Conservation (phyloP, 2,329 filamentous ascomycete species). For the Tolypocladium ovalisporum region DNA sequence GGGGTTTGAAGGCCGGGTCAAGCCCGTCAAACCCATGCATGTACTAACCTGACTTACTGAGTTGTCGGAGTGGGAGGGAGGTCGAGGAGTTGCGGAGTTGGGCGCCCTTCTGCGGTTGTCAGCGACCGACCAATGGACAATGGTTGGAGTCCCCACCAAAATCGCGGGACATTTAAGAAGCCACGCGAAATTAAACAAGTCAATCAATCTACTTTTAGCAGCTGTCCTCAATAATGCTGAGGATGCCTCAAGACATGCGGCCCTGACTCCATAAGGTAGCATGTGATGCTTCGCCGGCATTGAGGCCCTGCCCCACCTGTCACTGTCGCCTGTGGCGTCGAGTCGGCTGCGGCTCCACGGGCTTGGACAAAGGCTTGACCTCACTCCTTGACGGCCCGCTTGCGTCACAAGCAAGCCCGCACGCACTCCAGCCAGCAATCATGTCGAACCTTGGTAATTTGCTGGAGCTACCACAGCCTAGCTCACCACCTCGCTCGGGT, state of each 20-base stretch:
- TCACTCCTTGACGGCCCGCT: not conserved
- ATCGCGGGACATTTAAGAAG: not conserved
- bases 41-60: not conserved
- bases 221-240: not conserved
- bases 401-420: constrained; percentile 2
- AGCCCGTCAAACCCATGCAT: not conserved
- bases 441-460: constrained; percentile 8
- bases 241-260: not conserved
- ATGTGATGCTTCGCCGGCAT: not conserved
- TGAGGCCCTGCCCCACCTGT: not conserved
- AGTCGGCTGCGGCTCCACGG: not conserved
- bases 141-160: not conserved
- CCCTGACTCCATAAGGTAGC: too few species aligned
- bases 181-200: not conserved
- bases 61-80: not conserved
- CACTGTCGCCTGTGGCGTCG: not conserved
- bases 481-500: constrained; percentile 11
- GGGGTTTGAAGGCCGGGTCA: not conserved
- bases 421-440: constrained; percentile 1
- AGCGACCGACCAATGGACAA: not conserved
- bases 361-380: not conserved
- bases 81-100: not conserved
- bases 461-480: constrained; percentile 7
- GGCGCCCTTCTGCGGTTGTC: not conserved
- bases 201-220: not conserved